phyloP scores from a whole-genome alignment of 257 asterid genomes.

The Ophiorrhiza pumila region DNA sequence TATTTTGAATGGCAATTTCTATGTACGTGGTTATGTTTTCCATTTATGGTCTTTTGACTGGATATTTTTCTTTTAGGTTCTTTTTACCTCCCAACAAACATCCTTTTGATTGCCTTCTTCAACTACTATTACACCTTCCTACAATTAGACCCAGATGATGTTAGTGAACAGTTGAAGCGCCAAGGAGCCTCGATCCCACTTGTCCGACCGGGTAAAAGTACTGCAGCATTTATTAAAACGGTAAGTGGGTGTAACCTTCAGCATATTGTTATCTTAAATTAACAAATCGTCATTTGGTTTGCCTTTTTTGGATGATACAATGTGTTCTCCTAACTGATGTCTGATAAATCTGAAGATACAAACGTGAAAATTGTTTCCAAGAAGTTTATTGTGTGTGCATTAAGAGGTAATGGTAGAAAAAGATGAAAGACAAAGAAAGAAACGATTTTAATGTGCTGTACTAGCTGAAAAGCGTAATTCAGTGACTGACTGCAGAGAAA shows the following conservation, averaged over 20 bases:
- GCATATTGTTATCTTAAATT: neutral
- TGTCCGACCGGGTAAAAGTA: constrained; percentile 93
- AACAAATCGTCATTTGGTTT: neutral
- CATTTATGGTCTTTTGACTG: constrained; percentile 10
- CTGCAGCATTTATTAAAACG: constrained; percentile 77
- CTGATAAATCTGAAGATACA: neutral
- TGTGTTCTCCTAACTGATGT: neutral
- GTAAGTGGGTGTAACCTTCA: constrained; percentile 29
- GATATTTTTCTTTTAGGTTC: constrained; percentile 50
- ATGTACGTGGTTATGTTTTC: neutral
- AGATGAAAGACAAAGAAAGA: neutral
- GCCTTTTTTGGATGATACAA: neutral
- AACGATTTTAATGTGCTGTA: neutral
- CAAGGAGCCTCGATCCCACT: constrained; percentile 99
- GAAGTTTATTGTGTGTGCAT: neutral
- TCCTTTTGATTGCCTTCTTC: constrained; percentile 90
- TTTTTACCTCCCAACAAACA: constrained; percentile 76
- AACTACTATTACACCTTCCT: constrained; percentile 96
- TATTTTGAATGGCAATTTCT: neutral
- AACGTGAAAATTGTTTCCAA: neutral
- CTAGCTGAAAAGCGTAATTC: neutral
- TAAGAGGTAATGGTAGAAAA: neutral
- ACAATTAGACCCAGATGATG: constrained; percentile 97
- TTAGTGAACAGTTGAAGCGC: constrained; percentile 93
- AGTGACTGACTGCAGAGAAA: neutral